phyloP scores from a whole-genome alignment of 1,284 basidiomycete species.

The Irpex sp. region DNA sequence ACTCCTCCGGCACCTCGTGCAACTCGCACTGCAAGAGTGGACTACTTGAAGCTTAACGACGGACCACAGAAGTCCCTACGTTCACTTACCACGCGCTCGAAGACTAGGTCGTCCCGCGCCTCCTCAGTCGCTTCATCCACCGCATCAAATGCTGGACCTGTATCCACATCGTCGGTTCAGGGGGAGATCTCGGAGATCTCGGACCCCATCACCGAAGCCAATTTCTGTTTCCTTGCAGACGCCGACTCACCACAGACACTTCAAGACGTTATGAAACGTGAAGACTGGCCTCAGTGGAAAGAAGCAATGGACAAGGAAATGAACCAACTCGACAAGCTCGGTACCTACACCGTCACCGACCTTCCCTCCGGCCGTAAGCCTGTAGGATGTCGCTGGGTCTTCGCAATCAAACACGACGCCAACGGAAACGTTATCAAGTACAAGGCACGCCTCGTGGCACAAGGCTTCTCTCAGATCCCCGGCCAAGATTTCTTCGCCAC shows the following conservation, averaged over 20 bases:
- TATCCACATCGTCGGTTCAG: not conserved
- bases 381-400: constrained; percentile 26
- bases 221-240: constrained; percentile 2
- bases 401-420: constrained; percentile 23
- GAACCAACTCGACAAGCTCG: constrained; percentile 20
- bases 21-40: not conserved
- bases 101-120: not conserved
- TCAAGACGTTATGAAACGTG: constrained; percentile 20
- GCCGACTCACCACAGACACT: constrained; percentile 14
- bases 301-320: constrained; percentile 27
- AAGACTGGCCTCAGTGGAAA: constrained; percentile 25
- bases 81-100: not conserved
- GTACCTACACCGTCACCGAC: constrained; percentile 17
- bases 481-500: constrained; percentile 34
- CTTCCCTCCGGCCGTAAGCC: constrained; percentile 18
- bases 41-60: not conserved
- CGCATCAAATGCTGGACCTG: too few species aligned
- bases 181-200: not conserved
- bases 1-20: not conserved
- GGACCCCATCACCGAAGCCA: not conserved
- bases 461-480: constrained; percentile 33
- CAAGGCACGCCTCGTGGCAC: constrained; percentile 36
- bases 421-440: constrained; percentile 20
- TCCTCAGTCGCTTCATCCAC: too few species aligned
- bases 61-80: not conserved